Percentiles rank a stretch among this genome's conserved stretches.
Conservation (phyloP, 768 basidiomycete genomes). For the Lactifluus piperatus region DNA sequence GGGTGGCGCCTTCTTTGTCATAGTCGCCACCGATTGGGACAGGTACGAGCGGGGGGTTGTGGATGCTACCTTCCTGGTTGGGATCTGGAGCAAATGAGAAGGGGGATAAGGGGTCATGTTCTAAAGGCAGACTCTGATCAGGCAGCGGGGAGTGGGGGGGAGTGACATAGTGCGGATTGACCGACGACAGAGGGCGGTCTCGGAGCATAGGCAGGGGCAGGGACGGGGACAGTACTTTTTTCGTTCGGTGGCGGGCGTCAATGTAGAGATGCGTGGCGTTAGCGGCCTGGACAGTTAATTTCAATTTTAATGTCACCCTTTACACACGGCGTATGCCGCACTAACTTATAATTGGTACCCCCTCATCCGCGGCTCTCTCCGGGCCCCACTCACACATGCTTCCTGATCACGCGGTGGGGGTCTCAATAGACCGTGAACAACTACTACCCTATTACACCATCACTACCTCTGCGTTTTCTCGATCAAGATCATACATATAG, state of each 20-base stretch:
- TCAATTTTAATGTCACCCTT: too few species aligned
- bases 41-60: background rate
- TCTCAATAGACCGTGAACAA: background rate
- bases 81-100: background rate
- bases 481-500: too few species aligned
- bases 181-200: conserved; percentile 13
- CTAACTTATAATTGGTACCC: background rate
- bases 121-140: background rate
- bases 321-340: too few species aligned
- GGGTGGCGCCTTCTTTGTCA: conserved; percentile 1
- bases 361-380: background rate
- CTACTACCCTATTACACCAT: too few species aligned
- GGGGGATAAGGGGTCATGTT: background rate
- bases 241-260: background rate
- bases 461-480: background rate
- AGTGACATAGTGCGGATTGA: conserved; percentile 5
- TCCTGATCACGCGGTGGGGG: background rate
- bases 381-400: background rate
- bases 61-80: background rate
- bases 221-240: background rate
- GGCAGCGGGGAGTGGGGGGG: conserved; percentile 3
- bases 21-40: background rate
- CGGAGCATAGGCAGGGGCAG: conserved; percentile 6
- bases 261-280: background rate
- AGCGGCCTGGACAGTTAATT: too few species aligned